Base-by-base conservation (phyloP, 2,329 filamentous ascomycete species). In the Pseudogymnoascus destructans region DNA sequence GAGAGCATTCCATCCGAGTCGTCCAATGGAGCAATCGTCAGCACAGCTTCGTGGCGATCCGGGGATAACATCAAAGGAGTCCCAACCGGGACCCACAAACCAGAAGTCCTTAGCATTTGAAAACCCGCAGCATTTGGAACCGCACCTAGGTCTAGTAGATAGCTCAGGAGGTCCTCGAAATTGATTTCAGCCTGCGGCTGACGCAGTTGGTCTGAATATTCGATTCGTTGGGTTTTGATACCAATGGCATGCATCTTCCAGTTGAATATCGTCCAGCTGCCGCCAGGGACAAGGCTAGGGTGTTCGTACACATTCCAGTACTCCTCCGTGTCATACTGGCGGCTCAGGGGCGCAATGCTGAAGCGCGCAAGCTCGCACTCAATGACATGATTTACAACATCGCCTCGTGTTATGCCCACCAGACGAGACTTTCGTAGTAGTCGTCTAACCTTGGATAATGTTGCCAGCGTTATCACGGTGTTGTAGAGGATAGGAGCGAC, bases 401-500 rank as follows among this genome's bases (percentile, higher is more conserved):
- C 81, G 66, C 79, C 79, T 46, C 82, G 76, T 10, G 80, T 84
- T 46, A 84, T 73, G 0, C 80, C 81, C 1, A 76, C 77, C 6
- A 83, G 70, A n/a, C 74, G 75, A 67, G 79, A 79, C 58, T 75
- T 75, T 13, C 76, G 71, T 3, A 86, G 75, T 69, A 79, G 78
- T 59, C 77, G 77, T 66, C 77, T 78, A 68, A 86, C 82, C 54
- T 77, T 77, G 36, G 80, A 80, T 1, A 83, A 73, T 1, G 80
- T 81, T 11, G 79, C 71, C 23, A 85, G 75, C 2, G 80, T 83
- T 23, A 77, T 74, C 57, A 80, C 71, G 17, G 79, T 84, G 65
- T 84, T 86, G 71, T 85, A 86, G 42, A 86, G 72, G 56, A 85
- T 85, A 0, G 82, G 82, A 5, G 85, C 72, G 19, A 85, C 77